Conservation (phyloP, 73 alveolate species). For the Stentor roeselii region DNA sequence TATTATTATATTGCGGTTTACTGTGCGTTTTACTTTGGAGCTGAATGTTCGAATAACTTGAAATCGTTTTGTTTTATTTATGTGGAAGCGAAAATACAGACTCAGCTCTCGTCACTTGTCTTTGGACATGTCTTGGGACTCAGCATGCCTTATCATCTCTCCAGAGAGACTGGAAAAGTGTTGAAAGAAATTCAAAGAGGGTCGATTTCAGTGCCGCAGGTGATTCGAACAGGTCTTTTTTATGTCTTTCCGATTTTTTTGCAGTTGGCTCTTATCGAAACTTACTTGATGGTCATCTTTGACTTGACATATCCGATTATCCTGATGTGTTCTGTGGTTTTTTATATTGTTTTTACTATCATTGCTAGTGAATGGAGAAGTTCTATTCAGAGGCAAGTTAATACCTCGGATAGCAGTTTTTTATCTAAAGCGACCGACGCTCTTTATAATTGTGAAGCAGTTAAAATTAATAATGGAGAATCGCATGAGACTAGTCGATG, state of each 20-base stretch:
- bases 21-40: neutral
- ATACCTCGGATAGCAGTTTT: slow-evolving; percentile 41
- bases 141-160: slow-evolving; percentile 50
- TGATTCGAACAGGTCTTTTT: slow-evolving; percentile 40
- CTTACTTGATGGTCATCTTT: slow-evolving; percentile 20
- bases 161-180: slow-evolving; percentile 62
- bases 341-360: slow-evolving; percentile 42
- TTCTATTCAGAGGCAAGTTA: slow-evolving; percentile 35
- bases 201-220: slow-evolving; percentile 42
- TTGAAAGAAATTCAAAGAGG: slow-evolving; percentile 54
- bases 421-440: slow-evolving; percentile 65
- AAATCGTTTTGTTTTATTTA: neutral
- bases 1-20: neutral
- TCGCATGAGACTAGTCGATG: slow-evolving; percentile 51
- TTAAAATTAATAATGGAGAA: slow-evolving; percentile 62
- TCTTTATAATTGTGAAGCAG: slow-evolving; percentile 64
- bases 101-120: slow-evolving; percentile 25
- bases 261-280: slow-evolving; percentile 37
- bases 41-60: neutral
- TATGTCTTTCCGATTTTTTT: slow-evolving; percentile 40
- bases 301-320: slow-evolving; percentile 37
- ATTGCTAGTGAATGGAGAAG: slow-evolving; percentile 63
- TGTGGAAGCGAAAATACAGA: slow-evolving; percentile 20
- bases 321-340: slow-evolving; percentile 29
- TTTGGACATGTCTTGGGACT: slow-evolving; percentile 52